phyloP scores from a whole-genome alignment of 768 basidiomycete species.

The Leccinum subtestaceum region DNA sequence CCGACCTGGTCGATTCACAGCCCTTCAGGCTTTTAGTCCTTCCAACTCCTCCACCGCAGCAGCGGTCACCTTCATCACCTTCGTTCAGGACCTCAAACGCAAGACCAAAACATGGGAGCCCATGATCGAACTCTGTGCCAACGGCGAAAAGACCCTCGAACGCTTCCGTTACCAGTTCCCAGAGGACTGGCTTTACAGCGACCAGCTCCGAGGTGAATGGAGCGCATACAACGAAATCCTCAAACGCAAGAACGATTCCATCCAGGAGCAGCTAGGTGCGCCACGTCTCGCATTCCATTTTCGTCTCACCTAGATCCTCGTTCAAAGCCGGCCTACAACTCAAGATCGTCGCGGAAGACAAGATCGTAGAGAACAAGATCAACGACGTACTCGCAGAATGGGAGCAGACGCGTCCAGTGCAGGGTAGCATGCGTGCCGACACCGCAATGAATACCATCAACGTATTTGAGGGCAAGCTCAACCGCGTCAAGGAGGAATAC shows the following conservation, averaged over 20 bases:
- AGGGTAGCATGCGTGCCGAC: slow-evolving; percentile 94
- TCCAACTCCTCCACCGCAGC: slow-evolving; percentile 93
- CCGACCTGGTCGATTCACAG: slow-evolving; percentile 3
- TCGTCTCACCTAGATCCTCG: slow-evolving; percentile 2
- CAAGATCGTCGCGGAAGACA: slow-evolving; percentile 99
- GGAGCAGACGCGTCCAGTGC: slow-evolving; percentile 95
- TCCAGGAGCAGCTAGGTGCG: slow-evolving; percentile 95
- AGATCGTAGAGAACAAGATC: slow-evolving; percentile 95
- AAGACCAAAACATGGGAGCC: slow-evolving; percentile 96
- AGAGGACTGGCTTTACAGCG: slow-evolving; percentile 97
- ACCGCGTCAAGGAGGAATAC: slow-evolving; percentile 89
- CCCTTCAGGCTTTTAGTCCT: slow-evolving; percentile 61
- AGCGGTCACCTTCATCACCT: slow-evolving; percentile 98
- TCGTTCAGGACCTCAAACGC: slow-evolving; percentile 97
- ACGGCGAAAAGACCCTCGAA: slow-evolving; percentile 96
- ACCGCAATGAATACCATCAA: slow-evolving; percentile 95
- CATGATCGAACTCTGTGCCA: slow-evolving; percentile 91
- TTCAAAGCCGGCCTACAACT: slow-evolving; percentile 87
- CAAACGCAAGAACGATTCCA: slow-evolving; percentile 96
- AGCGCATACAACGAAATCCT: slow-evolving; percentile 97
- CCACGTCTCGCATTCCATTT: slow-evolving; percentile 5
- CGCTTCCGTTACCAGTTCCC: slow-evolving; percentile 96
- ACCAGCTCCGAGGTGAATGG: slow-evolving; percentile 97
- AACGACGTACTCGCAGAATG: slow-evolving; percentile 87
- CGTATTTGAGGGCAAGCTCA: slow-evolving; percentile 90